These are phyloP conservation scores for Pterulicium gracile DNA, from an alignment of 1,284 basidiomycete genomes.

Conservation along the genomic window DNA sequence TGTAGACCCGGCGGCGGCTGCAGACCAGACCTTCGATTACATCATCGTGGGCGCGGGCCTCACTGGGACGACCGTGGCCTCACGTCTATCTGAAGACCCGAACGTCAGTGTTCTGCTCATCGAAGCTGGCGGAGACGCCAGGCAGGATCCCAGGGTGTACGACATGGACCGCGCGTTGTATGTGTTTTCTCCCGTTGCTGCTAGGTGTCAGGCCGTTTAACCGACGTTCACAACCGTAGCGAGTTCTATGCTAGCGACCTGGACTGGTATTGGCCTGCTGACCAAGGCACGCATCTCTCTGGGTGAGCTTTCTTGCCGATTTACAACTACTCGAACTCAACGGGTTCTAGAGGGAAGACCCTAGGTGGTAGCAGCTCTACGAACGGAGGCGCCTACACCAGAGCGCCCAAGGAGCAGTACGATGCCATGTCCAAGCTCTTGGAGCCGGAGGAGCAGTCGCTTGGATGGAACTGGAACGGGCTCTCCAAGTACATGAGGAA, in stretches of 20 bases:
- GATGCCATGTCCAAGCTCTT: slow-evolving; percentile 26
- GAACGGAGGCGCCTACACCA: slow-evolving; percentile 31
- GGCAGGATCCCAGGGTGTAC: neutral
- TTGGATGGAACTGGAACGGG: slow-evolving; percentile 30
- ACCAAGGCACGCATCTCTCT: neutral
- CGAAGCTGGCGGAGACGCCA: slow-evolving; percentile 38
- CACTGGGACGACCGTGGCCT: slow-evolving; percentile 51
- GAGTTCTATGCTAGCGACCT: neutral
- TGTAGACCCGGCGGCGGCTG: neutral
- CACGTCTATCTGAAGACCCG: slow-evolving; percentile 49
- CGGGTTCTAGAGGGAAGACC: slow-evolving; percentile 21
- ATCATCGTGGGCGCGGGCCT: slow-evolving; percentile 48
- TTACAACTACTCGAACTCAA: neutral
- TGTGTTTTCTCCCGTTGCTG: neutral
- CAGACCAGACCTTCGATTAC: slow-evolving; percentile 30
- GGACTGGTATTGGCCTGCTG: neutral
- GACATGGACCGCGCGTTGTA: neutral
- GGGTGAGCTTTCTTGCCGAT: neutral
- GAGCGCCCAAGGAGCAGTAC: slow-evolving; percentile 29
- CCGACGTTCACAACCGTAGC: neutral
- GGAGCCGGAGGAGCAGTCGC: slow-evolving; percentile 17
- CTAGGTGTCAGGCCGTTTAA: neutral
- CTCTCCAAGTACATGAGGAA: slow-evolving; percentile 33
- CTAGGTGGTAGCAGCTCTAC: slow-evolving; percentile 31
- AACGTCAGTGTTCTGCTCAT: slow-evolving; percentile 52